Base-by-base conservation (phyloP, 345 rosid species). In the Syzygium jambos region DNA sequence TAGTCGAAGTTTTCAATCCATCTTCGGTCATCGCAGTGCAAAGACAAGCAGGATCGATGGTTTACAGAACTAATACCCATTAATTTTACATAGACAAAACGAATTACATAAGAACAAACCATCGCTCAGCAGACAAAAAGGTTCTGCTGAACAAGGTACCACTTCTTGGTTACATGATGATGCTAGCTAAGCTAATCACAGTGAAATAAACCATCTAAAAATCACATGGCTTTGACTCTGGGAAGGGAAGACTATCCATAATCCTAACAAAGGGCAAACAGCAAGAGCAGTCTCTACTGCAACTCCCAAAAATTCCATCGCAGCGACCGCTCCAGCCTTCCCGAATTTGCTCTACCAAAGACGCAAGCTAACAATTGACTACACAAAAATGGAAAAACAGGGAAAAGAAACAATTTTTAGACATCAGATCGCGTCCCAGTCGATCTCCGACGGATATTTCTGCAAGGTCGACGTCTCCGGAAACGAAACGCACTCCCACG, bases 391-490 rank as follows among this genome's bases (percentile, higher is more conserved):
- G 12, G 10, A 25, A 61, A 11, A 14, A 65, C 14, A 17, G 5
- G 13, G 6, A 55, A 46, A 38, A 38, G 4, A 17, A 85, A 12
- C 73, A 1, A 85, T 43, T 85, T 56, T 34, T 41, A 49, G 29
- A 46, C 54, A 86, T 65, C 78, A 86, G 46, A 88, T 88, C 57
- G 87, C 85, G 55, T 86, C 89, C 89, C 89, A 88, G 22, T 88
- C 87, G 51, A 88, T 88, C 63, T 88, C 89, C 61, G 89, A 88
- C 41, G 89, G 89, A 82, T 77, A 88, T 86, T 88, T 88, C 85
- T 21, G n/a, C 85, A 88, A 85, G 65, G 82, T 84, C 85, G 85
- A 80, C 41, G 55, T 12, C 56, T 61, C 89, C 85, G 78, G 52
- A 0, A 53, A 29, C 51, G 78, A 68, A 10, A 88, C 80, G 49